phyloP scores from a whole-genome alignment of 2,329 filamentous ascomycete species.

The Pseudogymnoascus sp. region DNA sequence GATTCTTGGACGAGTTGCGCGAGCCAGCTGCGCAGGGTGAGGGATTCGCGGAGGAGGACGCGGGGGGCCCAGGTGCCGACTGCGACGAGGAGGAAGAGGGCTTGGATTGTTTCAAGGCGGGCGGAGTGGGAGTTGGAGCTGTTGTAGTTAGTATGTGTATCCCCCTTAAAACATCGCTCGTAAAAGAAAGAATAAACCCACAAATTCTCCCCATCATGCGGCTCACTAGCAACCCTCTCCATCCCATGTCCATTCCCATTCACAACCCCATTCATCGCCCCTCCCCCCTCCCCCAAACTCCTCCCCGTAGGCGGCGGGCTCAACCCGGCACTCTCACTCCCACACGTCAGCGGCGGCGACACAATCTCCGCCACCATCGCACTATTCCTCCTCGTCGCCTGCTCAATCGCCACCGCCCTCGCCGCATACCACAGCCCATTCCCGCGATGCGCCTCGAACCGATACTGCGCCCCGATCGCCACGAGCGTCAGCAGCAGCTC shows the following conservation, averaged over 20 bases:
- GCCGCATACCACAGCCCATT: constrained; percentile 54
- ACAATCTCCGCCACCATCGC: constrained; percentile 31
- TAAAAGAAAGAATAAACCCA: background rate
- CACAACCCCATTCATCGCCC: background rate
- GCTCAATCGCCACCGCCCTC: constrained; percentile 48
- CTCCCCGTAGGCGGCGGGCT: background rate
- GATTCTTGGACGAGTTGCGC: constrained; percentile 51
- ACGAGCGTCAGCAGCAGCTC: constrained; percentile 60
- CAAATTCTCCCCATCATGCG: background rate
- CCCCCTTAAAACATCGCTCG: background rate
- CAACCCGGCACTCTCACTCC: background rate
- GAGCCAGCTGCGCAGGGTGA: constrained; percentile 50
- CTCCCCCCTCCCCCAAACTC: background rate
- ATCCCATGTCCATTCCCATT: background rate
- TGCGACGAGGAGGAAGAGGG: constrained; percentile 51
- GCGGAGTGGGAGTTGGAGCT: background rate
- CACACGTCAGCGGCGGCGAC: constrained; percentile 14
- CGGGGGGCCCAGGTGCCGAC: constrained; percentile 54
- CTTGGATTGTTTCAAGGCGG: constrained; percentile 54
- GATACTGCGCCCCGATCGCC: constrained; percentile 59
- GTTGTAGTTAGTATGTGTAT: background rate
- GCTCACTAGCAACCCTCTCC: background rate
- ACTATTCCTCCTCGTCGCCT: constrained; percentile 48
- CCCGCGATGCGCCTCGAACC: constrained; percentile 50
- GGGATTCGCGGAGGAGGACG: constrained; percentile 48